Evolutionary conservation across 495 filamentous ascomycete genomes (phyloP).

Genomic region (Aspergillus campestris): DNA sequence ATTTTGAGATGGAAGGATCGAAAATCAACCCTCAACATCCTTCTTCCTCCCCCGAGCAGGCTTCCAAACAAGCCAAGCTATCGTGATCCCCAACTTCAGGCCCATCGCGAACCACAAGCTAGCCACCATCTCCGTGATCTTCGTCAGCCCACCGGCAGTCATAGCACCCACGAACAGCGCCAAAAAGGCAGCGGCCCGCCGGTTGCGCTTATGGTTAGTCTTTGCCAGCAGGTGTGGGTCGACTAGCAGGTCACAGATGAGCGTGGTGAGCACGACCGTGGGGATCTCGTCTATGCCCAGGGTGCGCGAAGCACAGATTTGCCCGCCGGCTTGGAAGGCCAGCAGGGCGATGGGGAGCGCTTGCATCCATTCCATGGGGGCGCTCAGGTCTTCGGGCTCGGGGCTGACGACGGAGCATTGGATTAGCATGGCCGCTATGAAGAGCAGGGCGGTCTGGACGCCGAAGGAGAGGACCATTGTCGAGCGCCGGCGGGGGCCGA

Average conservation of each 20-base stretch:
- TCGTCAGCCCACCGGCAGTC: constrained; percentile 29
- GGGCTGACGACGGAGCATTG: constrained; percentile 32
- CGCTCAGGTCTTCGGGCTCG: constrained; percentile 24
- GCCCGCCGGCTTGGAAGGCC: constrained; percentile 61
- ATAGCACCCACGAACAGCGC: constrained; percentile 31
- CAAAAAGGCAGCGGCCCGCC: constrained; percentile 24
- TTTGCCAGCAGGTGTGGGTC: constrained; percentile 23
- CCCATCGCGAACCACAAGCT: constrained; percentile 33
- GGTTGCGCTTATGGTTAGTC: constrained; percentile 25
- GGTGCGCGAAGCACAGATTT: constrained; percentile 52
- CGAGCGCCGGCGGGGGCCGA: constrained; percentile 33
- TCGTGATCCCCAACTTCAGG: constrained; percentile 25
- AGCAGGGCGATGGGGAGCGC: constrained; percentile 46
- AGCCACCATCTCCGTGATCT: constrained; percentile 19
- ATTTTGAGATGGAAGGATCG: not conserved
- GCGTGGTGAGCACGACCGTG: constrained; percentile 58
- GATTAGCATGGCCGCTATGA: constrained; percentile 45
- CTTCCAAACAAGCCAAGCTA: constrained; percentile 27
- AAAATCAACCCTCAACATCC: constrained; percentile 4
- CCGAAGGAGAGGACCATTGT: constrained; percentile 49
- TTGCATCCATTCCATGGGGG: constrained; percentile 30
- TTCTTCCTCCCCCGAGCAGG: constrained; percentile 8
- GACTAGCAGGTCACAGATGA: constrained; percentile 52
- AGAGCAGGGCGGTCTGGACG: constrained; percentile 43
- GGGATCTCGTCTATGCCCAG: constrained; percentile 61